These are phyloP conservation scores for Chlorella sorokiniana DNA, from an alignment of 139 green algal genomes.

Conservation along the genomic window DNA sequence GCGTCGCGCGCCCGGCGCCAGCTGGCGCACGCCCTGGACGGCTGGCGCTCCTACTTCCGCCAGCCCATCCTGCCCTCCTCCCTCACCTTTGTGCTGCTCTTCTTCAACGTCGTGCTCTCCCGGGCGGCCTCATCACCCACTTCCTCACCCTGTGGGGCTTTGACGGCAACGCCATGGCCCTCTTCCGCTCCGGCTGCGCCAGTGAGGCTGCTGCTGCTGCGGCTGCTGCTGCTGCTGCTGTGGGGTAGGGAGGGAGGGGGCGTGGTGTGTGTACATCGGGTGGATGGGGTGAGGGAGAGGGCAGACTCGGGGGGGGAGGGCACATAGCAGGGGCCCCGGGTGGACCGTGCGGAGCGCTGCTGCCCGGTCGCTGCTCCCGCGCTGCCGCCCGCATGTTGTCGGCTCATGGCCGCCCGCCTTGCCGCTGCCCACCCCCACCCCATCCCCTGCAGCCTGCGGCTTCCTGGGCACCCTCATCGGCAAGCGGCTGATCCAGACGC, in stretches of 20 bases:
- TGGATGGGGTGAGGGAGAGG: too few relatives aligned
- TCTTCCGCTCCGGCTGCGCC: slow-evolving; percentile 46
- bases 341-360: too few relatives aligned
- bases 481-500: slow-evolving; percentile 33
- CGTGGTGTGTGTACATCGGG: too few relatives aligned
- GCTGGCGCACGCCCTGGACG: slow-evolving; percentile 20
- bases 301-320: too few relatives aligned
- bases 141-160: slow-evolving; percentile 49
- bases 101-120: slow-evolving; percentile 60
- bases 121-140: slow-evolving; percentile 49
- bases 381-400: background rate
- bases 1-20: background rate
- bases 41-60: slow-evolving; percentile 26
- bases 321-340: too few relatives aligned
- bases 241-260: background rate
- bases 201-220: background rate
- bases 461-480: slow-evolving; percentile 54
- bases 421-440: too few relatives aligned
- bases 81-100: slow-evolving; percentile 56
- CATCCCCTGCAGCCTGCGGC: slow-evolving; percentile 29
- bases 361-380: too few relatives aligned
- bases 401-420: background rate
- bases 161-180: slow-evolving; percentile 37
- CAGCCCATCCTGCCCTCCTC: slow-evolving; percentile 58
- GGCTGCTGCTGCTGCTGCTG: too few relatives aligned